Conservation (phyloP, 108 stramenopile species). For the Conticribra guillardii region DNA sequence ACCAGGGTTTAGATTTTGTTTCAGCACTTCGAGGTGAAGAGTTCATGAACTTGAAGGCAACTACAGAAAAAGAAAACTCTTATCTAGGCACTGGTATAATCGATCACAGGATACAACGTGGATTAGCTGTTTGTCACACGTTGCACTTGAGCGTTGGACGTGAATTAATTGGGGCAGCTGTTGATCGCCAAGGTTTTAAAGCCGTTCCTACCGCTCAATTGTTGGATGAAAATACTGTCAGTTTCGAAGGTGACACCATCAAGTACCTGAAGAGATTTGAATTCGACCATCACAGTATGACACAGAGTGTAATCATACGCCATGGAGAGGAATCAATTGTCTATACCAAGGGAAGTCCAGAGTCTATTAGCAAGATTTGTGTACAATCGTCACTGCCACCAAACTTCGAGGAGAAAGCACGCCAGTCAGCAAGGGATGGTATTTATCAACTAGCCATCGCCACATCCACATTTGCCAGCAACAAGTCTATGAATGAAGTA, state of each 20-base stretch:
- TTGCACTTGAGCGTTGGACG: slow-evolving; percentile 38
- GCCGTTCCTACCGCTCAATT: slow-evolving; percentile 28
- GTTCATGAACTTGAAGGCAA: not conserved
- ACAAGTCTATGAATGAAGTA: slow-evolving; percentile 33
- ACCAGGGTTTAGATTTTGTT: slow-evolving; percentile 56
- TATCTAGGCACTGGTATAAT: no score
- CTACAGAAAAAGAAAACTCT: not conserved
- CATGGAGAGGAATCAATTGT: slow-evolving; percentile 25
- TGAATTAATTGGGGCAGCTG: slow-evolving; percentile 58
- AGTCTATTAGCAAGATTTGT: slow-evolving; percentile 56
- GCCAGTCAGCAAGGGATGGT: slow-evolving; percentile 49
- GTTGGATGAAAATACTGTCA: slow-evolving; percentile 31
- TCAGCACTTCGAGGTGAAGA: slow-evolving; percentile 4
- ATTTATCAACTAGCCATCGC: slow-evolving; percentile 69
- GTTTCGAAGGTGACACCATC: slow-evolving; percentile 34
- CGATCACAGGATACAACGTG: slow-evolving; percentile 35
- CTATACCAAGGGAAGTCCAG: slow-evolving; percentile 63
- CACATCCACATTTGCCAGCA: slow-evolving; percentile 15
- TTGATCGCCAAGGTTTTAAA: slow-evolving; percentile 60
- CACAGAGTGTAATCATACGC: slow-evolving; percentile 67
- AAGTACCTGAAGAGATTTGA: slow-evolving; percentile 60
- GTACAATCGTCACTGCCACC: slow-evolving; percentile 44
- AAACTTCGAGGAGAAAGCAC: slow-evolving; percentile 47
- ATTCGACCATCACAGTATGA: slow-evolving; percentile 70
- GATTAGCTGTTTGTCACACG: slow-evolving; percentile 65